Percentiles rank a stretch among this genome's conserved stretches.
These are phyloP conservation scores for Centrapalus pauciflorus DNA, from an alignment of 129 eudicot genomes.

Conservation along the genomic window DNA sequence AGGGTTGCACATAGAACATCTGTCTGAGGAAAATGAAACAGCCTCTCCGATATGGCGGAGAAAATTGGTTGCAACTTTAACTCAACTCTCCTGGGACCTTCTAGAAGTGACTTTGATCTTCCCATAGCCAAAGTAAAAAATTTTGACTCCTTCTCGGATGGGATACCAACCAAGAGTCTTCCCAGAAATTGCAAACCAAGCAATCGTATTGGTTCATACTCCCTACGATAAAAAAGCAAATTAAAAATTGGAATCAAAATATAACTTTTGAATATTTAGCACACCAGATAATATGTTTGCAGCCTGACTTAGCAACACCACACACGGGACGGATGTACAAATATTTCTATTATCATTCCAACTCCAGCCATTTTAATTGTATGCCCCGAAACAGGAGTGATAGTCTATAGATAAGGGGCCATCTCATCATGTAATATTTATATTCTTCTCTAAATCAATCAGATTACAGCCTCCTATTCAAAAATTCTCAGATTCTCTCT, in stretches of 20 bases:
- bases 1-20: constrained; percentile 76
- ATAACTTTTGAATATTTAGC: constrained; percentile 9
- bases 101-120: constrained; percentile 59
- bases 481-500: too few relatives aligned
- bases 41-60: constrained; percentile 72
- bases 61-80: constrained; percentile 56
- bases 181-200: constrained; percentile 91
- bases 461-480: too few relatives aligned
- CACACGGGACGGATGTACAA: not conserved
- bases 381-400: too few relatives aligned
- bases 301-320: not conserved
- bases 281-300: not conserved
- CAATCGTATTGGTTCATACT: constrained; percentile 81
- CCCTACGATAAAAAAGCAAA: constrained; percentile 42
- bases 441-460: too few relatives aligned
- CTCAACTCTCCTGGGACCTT: constrained; percentile 51
- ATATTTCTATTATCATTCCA: too few relatives aligned
- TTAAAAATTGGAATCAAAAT: not conserved
- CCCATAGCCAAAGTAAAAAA: constrained; percentile 77
- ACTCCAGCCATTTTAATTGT: too few relatives aligned
- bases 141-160: constrained; percentile 75
- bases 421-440: too few relatives aligned
- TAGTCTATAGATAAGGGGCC: too few relatives aligned
- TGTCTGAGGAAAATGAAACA: constrained; percentile 78
- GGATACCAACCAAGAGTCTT: constrained; percentile 88